Conservation (phyloP, 768 basidiomycete genomes). For the Xerocomus spinulosus region DNA sequence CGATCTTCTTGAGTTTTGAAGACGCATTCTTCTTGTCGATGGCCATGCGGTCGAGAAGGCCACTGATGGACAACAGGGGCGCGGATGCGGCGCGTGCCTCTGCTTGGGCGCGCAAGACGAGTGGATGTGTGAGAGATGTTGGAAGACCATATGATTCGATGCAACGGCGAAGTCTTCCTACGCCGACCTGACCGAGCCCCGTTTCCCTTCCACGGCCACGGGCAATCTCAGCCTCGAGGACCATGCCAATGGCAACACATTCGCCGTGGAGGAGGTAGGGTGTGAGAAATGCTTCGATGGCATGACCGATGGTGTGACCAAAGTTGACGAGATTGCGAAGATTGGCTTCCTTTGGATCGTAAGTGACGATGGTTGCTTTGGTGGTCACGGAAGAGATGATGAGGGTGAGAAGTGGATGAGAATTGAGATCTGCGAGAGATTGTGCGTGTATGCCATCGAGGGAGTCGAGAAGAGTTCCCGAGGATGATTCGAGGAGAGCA, state of each 20-base stretch:
- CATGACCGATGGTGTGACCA: constrained; percentile 97
- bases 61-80: constrained; percentile 53
- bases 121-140: constrained; percentile 71
- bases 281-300: constrained; percentile 93
- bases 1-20: constrained; percentile 80
- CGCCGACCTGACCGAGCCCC: constrained; percentile 83
- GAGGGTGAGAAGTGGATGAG: constrained; percentile 86
- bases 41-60: constrained; percentile 88
- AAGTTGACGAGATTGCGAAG: constrained; percentile 99
- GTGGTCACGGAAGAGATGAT: constrained; percentile 92
- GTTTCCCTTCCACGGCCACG: constrained; percentile 62
- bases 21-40: constrained; percentile 99
- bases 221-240: constrained; percentile 93
- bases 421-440: constrained; percentile 60
- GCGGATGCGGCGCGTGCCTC: constrained; percentile 19
- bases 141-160: constrained; percentile 91
- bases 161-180: constrained; percentile 84
- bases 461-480: constrained; percentile 80
- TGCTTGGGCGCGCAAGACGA: constrained; percentile 41
- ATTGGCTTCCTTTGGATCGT: constrained; percentile 95
- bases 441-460: constrained; percentile 55
- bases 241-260: constrained; percentile 93
- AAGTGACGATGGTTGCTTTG: constrained; percentile 94
- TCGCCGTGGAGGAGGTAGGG: constrained; percentile 95
- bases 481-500: constrained; percentile 77